Evolutionary conservation across 371 early-diverging fungal species (phyloP).

Genomic region (Polyrhizophydium stewartii): DNA sequence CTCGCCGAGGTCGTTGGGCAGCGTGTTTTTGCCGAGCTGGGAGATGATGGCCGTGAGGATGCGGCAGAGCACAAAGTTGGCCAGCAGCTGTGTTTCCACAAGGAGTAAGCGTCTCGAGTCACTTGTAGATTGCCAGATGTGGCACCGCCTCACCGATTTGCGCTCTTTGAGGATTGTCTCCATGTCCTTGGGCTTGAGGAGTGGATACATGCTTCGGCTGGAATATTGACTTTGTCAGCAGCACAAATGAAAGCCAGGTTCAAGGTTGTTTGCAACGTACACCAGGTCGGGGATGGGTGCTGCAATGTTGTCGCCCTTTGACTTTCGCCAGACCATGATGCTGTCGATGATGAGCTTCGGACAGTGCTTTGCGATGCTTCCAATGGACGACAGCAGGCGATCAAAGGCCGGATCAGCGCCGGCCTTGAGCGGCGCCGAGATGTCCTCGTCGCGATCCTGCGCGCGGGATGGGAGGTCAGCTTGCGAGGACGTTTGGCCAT

Average conservation of each 20-base stretch:
- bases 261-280: slow-evolving; percentile 3
- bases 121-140: background rate
- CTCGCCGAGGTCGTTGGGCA: slow-evolving; percentile 82
- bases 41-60: slow-evolving; percentile 80
- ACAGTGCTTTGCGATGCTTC: slow-evolving; percentile 76
- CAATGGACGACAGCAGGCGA: slow-evolving; percentile 70
- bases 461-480: too few species aligned
- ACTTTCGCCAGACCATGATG: slow-evolving; percentile 85
- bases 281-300: slow-evolving; percentile 1
- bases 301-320: slow-evolving; percentile 57
- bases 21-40: slow-evolving; percentile 61
- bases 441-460: slow-evolving; percentile 62
- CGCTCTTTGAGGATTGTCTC: slow-evolving; percentile 47
- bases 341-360: slow-evolving; percentile 86
- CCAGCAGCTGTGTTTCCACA: slow-evolving; percentile 57
- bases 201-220: slow-evolving; percentile 17
- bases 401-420: slow-evolving; percentile 80
- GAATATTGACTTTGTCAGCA: too few species aligned
- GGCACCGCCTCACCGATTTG: slow-evolving; percentile 43
- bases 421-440: slow-evolving; percentile 57
- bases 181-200: slow-evolving; percentile 28
- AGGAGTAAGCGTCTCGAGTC: background rate
- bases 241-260: slow-evolving; percentile 1
- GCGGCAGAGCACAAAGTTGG: slow-evolving; percentile 86
- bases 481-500: too few species aligned